Percentiles rank a stretch among this genome's conserved stretches.
Conservation (phyloP, 768 basidiomycete genomes). For the Auricularia sp. region DNA sequence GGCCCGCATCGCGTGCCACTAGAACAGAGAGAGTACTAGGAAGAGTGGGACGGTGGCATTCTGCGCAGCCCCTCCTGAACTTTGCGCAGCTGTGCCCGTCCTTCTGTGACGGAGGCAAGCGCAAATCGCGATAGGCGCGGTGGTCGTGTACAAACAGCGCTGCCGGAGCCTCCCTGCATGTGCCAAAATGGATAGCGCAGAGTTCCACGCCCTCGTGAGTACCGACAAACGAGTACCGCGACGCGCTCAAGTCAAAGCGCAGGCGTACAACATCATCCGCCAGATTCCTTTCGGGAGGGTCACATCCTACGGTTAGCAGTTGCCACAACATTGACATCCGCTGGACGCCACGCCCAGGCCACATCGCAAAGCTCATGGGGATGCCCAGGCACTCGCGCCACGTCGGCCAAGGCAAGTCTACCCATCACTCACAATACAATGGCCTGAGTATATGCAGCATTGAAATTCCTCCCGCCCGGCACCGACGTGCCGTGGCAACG, state of each 20-base stretch:
- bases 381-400: constrained; percentile 73
- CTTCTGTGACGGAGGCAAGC: no score
- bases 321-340: neutral
- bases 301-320: constrained; percentile 59
- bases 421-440: neutral
- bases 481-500: constrained; percentile 78
- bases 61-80: no score
- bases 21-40: no score
- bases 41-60: no score
- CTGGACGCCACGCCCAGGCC: constrained; percentile 33
- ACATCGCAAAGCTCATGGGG: constrained; percentile 69
- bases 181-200: constrained; percentile 41
- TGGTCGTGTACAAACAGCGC: no score
- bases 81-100: no score
- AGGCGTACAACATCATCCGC: constrained; percentile 69
- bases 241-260: neutral
- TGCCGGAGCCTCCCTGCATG: no score
- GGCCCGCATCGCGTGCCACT: no score
- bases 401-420: constrained; percentile 62
- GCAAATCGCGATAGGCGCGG: no score
- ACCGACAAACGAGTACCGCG: neutral
- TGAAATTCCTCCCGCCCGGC: constrained; percentile 58
- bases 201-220: constrained; percentile 51
- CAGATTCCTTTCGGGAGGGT: constrained; percentile 58
- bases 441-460: constrained; percentile 32